These are phyloP conservation scores for Thamnidium elegans DNA, from an alignment of 192 early-diverging fungal species.

Conservation along the genomic window DNA sequence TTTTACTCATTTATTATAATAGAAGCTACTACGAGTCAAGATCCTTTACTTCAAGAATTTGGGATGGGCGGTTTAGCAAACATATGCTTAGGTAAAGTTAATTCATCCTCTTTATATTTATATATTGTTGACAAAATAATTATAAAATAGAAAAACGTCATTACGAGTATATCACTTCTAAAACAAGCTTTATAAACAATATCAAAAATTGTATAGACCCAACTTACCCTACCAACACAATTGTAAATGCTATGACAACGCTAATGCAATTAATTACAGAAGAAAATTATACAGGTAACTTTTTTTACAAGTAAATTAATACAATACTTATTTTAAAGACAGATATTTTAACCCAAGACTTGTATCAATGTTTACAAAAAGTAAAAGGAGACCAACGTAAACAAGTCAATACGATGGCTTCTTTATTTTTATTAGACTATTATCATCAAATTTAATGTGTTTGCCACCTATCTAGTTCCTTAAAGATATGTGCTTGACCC, in stretches of 20 bases:
- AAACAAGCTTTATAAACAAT: not conserved
- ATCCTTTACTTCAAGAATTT: constrained; percentile 22
- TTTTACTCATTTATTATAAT: not conserved
- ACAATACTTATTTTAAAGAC: not conserved
- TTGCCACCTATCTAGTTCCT: constrained; percentile 1
- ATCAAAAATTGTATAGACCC: constrained; percentile 8
- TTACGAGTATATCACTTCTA: constrained; percentile 8
- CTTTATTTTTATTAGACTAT: constrained; percentile 1
- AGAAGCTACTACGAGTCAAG: constrained; percentile 12
- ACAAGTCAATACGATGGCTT: not conserved
- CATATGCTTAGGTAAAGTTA: constrained; percentile 32
- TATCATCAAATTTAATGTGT: not conserved
- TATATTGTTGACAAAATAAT: not conserved
- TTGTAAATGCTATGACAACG: constrained; percentile 12
- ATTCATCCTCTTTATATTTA: not conserved
- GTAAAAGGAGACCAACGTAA: not conserved
- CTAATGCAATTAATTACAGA: constrained; percentile 7
- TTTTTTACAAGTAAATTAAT: not conserved
- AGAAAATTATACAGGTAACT: not conserved
- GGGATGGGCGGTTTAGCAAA: constrained; percentile 31
- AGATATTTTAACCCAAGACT: constrained; percentile 1
- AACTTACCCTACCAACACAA: not conserved
- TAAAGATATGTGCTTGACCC: constrained; percentile 9
- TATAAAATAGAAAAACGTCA: constrained; percentile 11
- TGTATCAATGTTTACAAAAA: not conserved